Base-by-base conservation (phyloP, 2,329 filamentous ascomycete genomes). In the Blastomyces parvus region DNA sequence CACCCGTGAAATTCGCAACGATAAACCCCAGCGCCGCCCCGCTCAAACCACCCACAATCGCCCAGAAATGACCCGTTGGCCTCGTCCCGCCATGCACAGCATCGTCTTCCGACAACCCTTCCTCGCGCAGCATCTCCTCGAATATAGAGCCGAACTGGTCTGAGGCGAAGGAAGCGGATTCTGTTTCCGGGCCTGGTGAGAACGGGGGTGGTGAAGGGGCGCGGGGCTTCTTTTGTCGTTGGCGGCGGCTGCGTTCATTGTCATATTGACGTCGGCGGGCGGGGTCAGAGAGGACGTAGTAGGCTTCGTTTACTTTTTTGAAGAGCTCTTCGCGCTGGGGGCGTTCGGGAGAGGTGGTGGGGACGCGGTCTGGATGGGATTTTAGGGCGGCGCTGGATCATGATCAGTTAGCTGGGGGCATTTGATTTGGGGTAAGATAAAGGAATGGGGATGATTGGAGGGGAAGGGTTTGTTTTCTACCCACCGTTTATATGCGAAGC, bases 21-120 rank as follows among this genome's bases (percentile, higher is more conserved):
- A 99, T 99, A 75, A 97, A 97, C 0, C 94, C 94, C 74, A 99
- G 83, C 2, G 91, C 90, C 14, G 88, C 93, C 40, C 94, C 94
- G 72, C 90, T 94, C 50, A 93, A 76, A 1, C 91, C 91, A 2
- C 94, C 94, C 0, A 97, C 74, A 66, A 97, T 76, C 63, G 86
- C 83, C 93, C 94, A 99, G 76, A 99, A 96, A 30, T 61, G 86
- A 66, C 84, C 82, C 1, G 86, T 93, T 0, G 83, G 84, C 19
- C 72, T 69, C 14, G 71, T 67, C 8, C 82, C 70, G 14, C 82
- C 82, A 57, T 76, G 72, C 58, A 82, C 83, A 22, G 83, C 82
- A 4, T 81, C 80, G 14, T 84, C 83, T 70, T 92, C 89, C 0
- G 90, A 89, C 82, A 97, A 85, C 68, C 91, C 84, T 77, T 97